Evolutionary conservation across 2,329 filamentous ascomycete species (phyloP).

Genomic region (Drechslerella stenobrocha): DNA sequence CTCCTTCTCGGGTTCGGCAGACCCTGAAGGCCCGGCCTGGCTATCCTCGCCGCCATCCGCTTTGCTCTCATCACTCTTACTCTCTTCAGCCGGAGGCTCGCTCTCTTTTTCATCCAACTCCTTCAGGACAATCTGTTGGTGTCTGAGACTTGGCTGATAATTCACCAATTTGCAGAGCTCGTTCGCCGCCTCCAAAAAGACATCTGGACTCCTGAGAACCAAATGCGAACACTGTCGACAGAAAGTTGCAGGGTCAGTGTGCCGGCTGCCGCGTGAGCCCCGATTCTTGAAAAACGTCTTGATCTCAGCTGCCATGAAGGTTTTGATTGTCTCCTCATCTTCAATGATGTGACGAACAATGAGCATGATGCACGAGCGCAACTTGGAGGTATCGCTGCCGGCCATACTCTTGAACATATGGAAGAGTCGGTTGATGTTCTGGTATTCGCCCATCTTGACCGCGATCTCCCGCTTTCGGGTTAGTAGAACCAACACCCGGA

Average conservation of each 20-base stretch:
- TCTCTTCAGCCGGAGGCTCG: constrained; percentile 25
- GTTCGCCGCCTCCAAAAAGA: constrained; percentile 85
- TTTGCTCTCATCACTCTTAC: constrained; percentile 51
- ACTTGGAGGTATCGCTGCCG: constrained; percentile 72
- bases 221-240: constrained; percentile 76
- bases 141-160: constrained; percentile 56
- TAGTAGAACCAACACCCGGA: constrained; percentile 81
- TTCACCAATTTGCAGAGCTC: constrained; percentile 76
- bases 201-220: constrained; percentile 75
- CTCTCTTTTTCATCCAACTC: constrained; percentile 48
- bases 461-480: constrained; percentile 78
- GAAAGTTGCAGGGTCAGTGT: constrained; percentile 72
- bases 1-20: constrained; percentile 20
- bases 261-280: constrained; percentile 57
- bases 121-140: constrained; percentile 52
- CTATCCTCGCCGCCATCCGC: constrained; percentile 54
- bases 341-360: constrained; percentile 91
- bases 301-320: constrained; percentile 91
- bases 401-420: constrained; percentile 93
- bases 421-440: constrained; percentile 85
- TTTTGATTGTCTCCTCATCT: constrained; percentile 84
- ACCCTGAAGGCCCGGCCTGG: constrained; percentile 51
- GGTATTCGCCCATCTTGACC: constrained; percentile 77
- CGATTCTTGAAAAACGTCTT: constrained; percentile 68
- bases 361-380: constrained; percentile 77